Percentiles rank a stretch among this genome's conserved stretches.
phyloP scores from a whole-genome alignment of 2,329 filamentous ascomycete species.

The Drechslera avenae region DNA sequence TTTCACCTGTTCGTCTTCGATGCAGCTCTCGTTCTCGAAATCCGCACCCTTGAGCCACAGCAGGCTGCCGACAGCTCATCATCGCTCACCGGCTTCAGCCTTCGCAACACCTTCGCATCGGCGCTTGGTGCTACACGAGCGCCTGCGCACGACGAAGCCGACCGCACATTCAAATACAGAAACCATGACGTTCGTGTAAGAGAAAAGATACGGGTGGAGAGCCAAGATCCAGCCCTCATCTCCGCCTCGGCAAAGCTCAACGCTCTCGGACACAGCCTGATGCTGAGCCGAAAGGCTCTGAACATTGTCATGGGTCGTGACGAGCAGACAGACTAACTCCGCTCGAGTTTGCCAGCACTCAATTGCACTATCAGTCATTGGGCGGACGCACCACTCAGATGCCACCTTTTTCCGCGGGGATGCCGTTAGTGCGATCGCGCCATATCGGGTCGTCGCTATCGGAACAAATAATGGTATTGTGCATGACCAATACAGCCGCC shows the following conservation, averaged over 20 bases:
- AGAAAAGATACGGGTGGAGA: conserved; percentile 89
- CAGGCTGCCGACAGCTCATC: conserved; percentile 36
- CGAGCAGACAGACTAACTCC: conserved; percentile 39
- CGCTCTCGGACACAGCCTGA: conserved; percentile 75
- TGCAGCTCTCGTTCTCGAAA: conserved; percentile 64
- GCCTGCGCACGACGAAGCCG: conserved; percentile 66
- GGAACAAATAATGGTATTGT: conserved; percentile 34
- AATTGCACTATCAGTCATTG: conserved; percentile 18
- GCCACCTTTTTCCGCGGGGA: conserved; percentile 28
- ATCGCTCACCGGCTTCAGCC: conserved; percentile 54
- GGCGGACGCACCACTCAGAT: conserved; percentile 8
- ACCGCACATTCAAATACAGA: conserved; percentile 72
- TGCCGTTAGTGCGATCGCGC: conserved; percentile 23
- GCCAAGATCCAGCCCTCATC: conserved; percentile 84
- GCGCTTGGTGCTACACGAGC: conserved; percentile 52
- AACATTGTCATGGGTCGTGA: conserved; percentile 76
- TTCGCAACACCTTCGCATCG: conserved; percentile 61
- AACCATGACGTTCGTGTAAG: conserved; percentile 79
- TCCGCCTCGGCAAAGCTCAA: conserved; percentile 81
- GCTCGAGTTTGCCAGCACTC: conserved; percentile 14
- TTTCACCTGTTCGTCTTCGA: conserved; percentile 66
- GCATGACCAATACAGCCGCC: conserved; percentile 23
- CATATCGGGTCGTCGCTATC: conserved; percentile 40
- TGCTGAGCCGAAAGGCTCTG: conserved; percentile 72
- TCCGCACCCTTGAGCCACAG: conserved; percentile 69